Percentiles rank a stretch among this genome's conserved stretches.
phyloP scores from a whole-genome alignment of 2,329 filamentous ascomycete species.

The Golovinomyces cichoracearum region DNA sequence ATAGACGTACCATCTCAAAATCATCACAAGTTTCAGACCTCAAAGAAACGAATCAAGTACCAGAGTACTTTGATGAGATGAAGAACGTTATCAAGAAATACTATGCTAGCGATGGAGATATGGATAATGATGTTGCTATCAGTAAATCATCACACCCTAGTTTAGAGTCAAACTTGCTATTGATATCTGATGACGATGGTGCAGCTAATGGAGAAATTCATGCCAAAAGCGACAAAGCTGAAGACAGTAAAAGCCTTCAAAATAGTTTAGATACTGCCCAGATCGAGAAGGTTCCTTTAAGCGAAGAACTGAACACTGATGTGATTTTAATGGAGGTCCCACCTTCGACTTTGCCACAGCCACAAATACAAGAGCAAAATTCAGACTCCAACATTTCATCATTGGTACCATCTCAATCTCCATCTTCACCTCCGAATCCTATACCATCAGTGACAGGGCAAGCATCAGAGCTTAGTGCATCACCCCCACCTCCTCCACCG shows the following conservation, averaged over 20 bases:
- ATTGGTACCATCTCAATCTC: too few species aligned
- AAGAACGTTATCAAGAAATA: constrained; percentile 47
- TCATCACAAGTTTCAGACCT: constrained; percentile 59
- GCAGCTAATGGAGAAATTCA: background rate
- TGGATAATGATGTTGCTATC: constrained; percentile 36
- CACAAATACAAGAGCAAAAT: background rate
- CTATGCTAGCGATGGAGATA: constrained; percentile 24
- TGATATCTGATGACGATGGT: constrained; percentile 20
- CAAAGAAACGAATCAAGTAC: constrained; percentile 36
- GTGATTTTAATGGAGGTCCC: background rate
- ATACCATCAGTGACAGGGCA: too few species aligned
- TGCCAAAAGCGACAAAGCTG: background rate
- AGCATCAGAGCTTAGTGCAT: too few species aligned
- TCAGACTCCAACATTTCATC: too few species aligned
- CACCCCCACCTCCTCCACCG: background rate
- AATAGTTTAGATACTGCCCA: background rate
- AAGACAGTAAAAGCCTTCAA: background rate
- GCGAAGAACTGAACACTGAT: background rate
- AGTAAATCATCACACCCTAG: constrained; percentile 54
- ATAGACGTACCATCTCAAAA: constrained; percentile 29
- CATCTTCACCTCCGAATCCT: too few species aligned
- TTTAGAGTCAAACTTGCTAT: constrained; percentile 38
- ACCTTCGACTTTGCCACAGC: background rate
- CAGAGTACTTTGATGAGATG: constrained; percentile 42
- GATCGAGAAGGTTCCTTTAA: background rate